Conservation (phyloP, 345 rosid species). For the rapeseed (Brassica napus) region DNA sequence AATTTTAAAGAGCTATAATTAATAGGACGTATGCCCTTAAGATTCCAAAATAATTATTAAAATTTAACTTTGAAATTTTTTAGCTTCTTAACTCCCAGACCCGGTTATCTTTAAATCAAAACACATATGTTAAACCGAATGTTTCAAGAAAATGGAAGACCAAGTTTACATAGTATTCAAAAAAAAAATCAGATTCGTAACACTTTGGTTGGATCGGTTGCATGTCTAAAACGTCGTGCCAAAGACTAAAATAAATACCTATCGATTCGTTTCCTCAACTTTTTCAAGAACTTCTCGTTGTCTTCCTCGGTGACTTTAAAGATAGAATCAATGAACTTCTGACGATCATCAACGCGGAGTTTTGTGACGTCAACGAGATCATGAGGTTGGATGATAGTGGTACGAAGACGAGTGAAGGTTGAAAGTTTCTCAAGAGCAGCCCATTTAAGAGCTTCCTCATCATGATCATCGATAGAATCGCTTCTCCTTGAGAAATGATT, state of each 20-base stretch:
- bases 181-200: background rate
- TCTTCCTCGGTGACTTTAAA: slow-evolving; percentile 87
- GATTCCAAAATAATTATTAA: too few relatives aligned
- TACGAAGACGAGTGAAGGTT: slow-evolving; percentile 76
- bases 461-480: slow-evolving; percentile 51
- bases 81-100: background rate
- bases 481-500: slow-evolving; percentile 45
- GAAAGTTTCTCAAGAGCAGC: slow-evolving; percentile 90
- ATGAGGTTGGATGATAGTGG: slow-evolving; percentile 59
- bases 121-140: background rate
- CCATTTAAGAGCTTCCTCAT: slow-evolving; percentile 92
- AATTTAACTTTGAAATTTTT: too few relatives aligned
- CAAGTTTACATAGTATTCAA: background rate
- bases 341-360: slow-evolving; percentile 64
- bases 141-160: background rate
- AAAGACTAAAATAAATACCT: slow-evolving; percentile 44
- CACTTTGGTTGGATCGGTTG: background rate
- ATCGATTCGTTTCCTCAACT: slow-evolving; percentile 72
- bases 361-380: slow-evolving; percentile 66
- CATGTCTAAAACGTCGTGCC: background rate
- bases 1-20: background rate
- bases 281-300: slow-evolving; percentile 74
- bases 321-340: slow-evolving; percentile 70
- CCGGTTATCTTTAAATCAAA: background rate
- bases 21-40: background rate